These are phyloP conservation scores for Ophiostoma ips DNA, from an alignment of 2,329 filamentous ascomycete species.

Conservation along the genomic window DNA sequence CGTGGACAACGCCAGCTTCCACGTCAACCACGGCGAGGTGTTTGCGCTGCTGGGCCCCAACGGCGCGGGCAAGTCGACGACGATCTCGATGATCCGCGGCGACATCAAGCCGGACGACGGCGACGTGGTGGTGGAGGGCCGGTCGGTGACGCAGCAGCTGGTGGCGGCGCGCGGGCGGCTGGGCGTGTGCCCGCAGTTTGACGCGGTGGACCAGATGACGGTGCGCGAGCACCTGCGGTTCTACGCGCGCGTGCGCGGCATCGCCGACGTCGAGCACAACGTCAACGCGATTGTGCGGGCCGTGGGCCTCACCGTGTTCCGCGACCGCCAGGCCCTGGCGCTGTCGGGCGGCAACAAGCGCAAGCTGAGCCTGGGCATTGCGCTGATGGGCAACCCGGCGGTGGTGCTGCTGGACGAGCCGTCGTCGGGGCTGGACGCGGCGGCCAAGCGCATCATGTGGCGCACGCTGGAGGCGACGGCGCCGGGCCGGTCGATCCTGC, in stretches of 20 bases:
- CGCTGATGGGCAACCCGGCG: constrained; percentile 80
- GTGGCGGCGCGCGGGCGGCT: constrained; percentile 61
- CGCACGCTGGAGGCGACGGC: constrained; percentile 61
- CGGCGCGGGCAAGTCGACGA: constrained; percentile 82
- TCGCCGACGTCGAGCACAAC: constrained; percentile 61
- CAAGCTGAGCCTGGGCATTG: constrained; percentile 81
- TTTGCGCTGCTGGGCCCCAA: constrained; percentile 86
- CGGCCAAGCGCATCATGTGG: constrained; percentile 90
- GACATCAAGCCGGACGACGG: constrained; percentile 68
- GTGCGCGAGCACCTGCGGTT: constrained; percentile 76
- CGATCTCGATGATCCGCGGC: constrained; percentile 79
- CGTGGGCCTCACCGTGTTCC: constrained; percentile 61
- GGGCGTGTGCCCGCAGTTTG: constrained; percentile 83
- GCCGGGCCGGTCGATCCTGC: constrained; percentile 63
- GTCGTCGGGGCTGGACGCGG: constrained; percentile 76
- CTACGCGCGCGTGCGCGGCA: constrained; percentile 73
- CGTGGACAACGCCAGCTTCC: constrained; percentile 81
- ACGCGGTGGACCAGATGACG: constrained; percentile 84
- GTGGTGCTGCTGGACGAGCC: constrained; percentile 85
- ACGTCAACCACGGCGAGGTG: constrained; percentile 64
- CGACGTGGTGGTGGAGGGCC: constrained; percentile 66
- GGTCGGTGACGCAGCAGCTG: constrained; percentile 58
- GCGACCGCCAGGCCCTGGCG: constrained; percentile 59
- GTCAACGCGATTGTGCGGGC: constrained; percentile 65
- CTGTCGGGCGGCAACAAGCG: constrained; percentile 85